These are phyloP conservation scores for Zygnema circumcarinatum DNA, from an alignment of 139 green algal species.

Conservation along the genomic window DNA sequence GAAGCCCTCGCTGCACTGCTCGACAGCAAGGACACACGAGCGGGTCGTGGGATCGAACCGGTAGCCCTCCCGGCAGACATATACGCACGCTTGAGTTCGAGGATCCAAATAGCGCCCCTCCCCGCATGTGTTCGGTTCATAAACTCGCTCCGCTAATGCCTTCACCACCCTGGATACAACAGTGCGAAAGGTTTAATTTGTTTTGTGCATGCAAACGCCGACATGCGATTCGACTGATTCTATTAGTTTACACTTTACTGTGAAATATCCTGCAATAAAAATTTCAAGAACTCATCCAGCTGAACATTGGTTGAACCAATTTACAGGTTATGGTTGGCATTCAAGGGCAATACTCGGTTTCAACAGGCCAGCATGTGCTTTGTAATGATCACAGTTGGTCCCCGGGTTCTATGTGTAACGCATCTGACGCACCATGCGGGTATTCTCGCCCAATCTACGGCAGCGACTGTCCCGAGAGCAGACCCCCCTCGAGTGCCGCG, in stretches of 20 bases:
- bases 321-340: too few relatives aligned
- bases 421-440: neutral
- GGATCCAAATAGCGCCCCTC: constrained; percentile 48
- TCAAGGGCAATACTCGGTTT: too few relatives aligned
- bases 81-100: constrained; percentile 48
- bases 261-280: too few relatives aligned
- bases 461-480: neutral
- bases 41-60: constrained; percentile 40
- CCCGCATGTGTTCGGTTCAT: constrained; percentile 39
- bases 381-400: too few relatives aligned
- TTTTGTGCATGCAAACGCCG: too few relatives aligned
- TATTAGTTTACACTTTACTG: too few relatives aligned
- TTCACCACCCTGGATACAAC: constrained; percentile 51
- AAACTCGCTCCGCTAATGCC: constrained; percentile 43
- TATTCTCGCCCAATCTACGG: neutral
- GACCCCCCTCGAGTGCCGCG: neutral
- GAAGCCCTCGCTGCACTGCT: constrained; percentile 20
- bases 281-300: too few relatives aligned
- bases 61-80: constrained; percentile 57
- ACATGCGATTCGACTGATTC: too few relatives aligned
- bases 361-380: too few relatives aligned
- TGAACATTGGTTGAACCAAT: too few relatives aligned
- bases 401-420: too few relatives aligned
- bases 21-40: constrained; percentile 23
- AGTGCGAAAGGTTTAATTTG: too few relatives aligned